Percentiles rank a stretch among this genome's conserved stretches.
phyloP scores from a whole-genome alignment of 2,329 filamentous ascomycete genomes.

The Diaporthe helianthi region DNA sequence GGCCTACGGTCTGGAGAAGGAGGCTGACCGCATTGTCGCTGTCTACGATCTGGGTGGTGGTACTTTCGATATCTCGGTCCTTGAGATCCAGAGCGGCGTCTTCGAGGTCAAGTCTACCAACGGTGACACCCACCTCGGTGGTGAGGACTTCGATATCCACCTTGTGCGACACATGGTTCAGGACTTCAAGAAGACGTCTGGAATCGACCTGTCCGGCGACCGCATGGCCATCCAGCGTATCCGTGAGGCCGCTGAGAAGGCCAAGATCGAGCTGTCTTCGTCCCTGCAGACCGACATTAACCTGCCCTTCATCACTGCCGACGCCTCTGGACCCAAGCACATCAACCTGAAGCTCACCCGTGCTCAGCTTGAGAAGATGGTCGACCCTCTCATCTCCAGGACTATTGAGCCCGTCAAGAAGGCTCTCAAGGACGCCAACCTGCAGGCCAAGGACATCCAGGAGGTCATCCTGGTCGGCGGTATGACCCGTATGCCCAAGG shows the following conservation, averaged over 20 bases:
- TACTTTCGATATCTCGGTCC: constrained; percentile 98
- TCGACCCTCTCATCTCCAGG: constrained; percentile 84
- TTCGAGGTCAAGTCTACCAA: constrained; percentile 99
- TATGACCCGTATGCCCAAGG: constrained; percentile 99
- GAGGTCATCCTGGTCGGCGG: constrained; percentile 98
- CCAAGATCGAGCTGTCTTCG: constrained; percentile 98
- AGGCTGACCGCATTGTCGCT: constrained; percentile 85
- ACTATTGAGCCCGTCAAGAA: constrained; percentile 95
- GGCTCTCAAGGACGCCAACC: constrained; percentile 93
- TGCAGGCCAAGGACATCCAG: constrained; percentile 92
- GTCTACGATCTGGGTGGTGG: constrained; percentile 98
- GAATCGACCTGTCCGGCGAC: constrained; percentile 87
- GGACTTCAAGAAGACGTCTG: constrained; percentile 96
- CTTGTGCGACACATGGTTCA: constrained; percentile 92
- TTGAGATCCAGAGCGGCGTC: constrained; percentile 96
- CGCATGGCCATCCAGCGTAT: constrained; percentile 99
- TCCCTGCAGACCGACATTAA: constrained; percentile 97
- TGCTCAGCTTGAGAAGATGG: constrained; percentile 90
- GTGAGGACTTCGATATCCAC: constrained; percentile 96
- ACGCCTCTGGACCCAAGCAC: constrained; percentile 95
- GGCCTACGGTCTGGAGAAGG: constrained; percentile 96
- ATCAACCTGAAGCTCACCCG: constrained; percentile 96
- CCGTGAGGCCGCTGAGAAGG: constrained; percentile 97
- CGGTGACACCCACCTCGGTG: constrained; percentile 97
- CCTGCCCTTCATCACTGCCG: constrained; percentile 97